Base-by-base conservation (phyloP, 495 filamentous ascomycete genomes). In the Hypomontagnella submonticulosa region DNA sequence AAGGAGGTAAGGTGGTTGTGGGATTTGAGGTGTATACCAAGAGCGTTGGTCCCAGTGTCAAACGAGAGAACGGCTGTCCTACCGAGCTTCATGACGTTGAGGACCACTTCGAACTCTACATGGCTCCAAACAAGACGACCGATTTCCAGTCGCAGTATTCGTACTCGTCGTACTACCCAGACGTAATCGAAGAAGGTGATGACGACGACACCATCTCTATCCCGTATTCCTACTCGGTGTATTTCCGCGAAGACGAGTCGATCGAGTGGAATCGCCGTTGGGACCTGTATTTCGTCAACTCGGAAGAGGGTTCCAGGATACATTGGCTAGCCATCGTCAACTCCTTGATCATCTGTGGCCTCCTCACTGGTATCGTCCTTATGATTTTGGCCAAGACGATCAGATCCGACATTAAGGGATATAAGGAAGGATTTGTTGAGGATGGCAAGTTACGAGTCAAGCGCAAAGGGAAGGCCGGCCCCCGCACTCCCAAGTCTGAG, bases 321-420 rank as follows among this genome's bases (percentile, higher is more conserved):
- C 93, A 97, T 70, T 97, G 93, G 93, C 77, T 97, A 38, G 93
- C 93, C 23, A 96, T 97, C 63, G 76, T 96, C 66, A 97, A 97
- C 77, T 97, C 93, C 1, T 71, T 97, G 63, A 88, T 92, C 49
- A 97, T 97, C 62, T 90, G 88, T 34, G 88, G 89, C 19, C 83
- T 95, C 4, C 82, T 97, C 12, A 92, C 90, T 4, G 88, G 90
- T 12, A 88, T 93, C 9, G 92, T 97, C 4, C 88, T 92, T 36
- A 91, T 97, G 72, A 93, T 97, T 55, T 82, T 96, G 70, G 85
- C 89, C 34, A 87, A 90, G 61, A 97, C 93, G 1, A 86, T 96
- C 20, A 86, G 88, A 43, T 87, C 89, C 38, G 92, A 97, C 61
- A 90, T 95, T 71, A 91, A 91, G 70, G 84, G 81, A 32, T 87